Conservation (phyloP, 2,329 filamentous ascomycete genomes). For the Fonsecaea nubica region DNA sequence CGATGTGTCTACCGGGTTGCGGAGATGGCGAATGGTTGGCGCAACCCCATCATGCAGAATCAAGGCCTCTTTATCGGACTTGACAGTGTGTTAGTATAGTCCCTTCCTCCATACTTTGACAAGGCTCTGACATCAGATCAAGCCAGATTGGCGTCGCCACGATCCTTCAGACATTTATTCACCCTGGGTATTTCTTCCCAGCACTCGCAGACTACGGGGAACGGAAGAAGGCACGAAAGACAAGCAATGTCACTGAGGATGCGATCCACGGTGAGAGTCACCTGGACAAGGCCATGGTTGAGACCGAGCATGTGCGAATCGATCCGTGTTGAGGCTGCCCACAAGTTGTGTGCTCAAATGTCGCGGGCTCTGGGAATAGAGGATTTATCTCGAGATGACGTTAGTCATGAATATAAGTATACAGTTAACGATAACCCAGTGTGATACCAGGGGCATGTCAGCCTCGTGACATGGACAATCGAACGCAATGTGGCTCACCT, state of each 20-base stretch:
- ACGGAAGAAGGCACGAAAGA: slow-evolving; percentile 9
- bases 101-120: neutral
- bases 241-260: neutral
- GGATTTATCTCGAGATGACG: neutral
- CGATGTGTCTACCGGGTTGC: slow-evolving; percentile 59
- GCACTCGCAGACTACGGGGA: slow-evolving; percentile 8
- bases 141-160: slow-evolving; percentile 28
- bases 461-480: neutral
- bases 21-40: slow-evolving; percentile 57
- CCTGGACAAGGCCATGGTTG: neutral
- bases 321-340: neutral
- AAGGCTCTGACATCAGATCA: neutral
- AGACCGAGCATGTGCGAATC: neutral
- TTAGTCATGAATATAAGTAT: neutral
- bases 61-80: slow-evolving; percentile 58
- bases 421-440: neutral
- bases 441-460: neutral
- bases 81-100: slow-evolving; percentile 48
- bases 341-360: neutral
- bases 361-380: neutral
- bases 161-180: slow-evolving; percentile 31
- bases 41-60: slow-evolving; percentile 55
- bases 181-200: slow-evolving; percentile 35
- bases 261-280: neutral
- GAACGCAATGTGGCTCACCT: neutral